phyloP scores from a whole-genome alignment of 2,329 filamentous ascomycete genomes.

The Huntiella abstrusa region DNA sequence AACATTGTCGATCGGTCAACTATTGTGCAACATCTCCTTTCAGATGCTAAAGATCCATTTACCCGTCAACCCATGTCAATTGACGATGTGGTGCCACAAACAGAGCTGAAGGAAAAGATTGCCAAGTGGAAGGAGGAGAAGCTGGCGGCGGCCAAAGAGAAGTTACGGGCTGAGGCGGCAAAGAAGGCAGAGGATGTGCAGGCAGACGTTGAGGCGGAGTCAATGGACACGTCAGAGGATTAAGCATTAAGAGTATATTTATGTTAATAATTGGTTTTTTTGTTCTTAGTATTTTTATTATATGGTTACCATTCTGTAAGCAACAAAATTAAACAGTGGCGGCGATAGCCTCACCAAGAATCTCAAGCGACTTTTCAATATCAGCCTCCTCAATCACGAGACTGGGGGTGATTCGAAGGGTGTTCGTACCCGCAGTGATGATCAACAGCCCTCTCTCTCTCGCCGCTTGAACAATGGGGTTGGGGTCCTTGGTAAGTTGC shows the following conservation, averaged over 20 bases:
- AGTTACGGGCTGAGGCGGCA: conserved; percentile 19
- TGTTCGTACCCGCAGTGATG: conserved; percentile 87
- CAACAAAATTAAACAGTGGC: conserved; percentile 19
- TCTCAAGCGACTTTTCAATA: conserved; percentile 58
- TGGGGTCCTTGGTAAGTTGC: conserved; percentile 58
- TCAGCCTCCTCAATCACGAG: conserved; percentile 63
- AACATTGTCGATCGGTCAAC: conserved; percentile 43
- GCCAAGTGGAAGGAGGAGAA: conserved; percentile 33
- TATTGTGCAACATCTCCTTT: conserved; percentile 41
- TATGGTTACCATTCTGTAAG: no score
- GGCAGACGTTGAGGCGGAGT: conserved; percentile 17
- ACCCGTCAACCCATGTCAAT: conserved; percentile 42
- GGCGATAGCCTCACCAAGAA: conserved; percentile 49
- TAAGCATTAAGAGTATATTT: not conserved
- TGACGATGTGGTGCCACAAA: conserved; percentile 35
- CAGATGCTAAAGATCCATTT: conserved; percentile 42
- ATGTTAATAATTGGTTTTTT: no score
- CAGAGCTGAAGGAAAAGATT: conserved; percentile 30
- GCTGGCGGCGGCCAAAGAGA: conserved; percentile 25
- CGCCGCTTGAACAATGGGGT: conserved; percentile 62
- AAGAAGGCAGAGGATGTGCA: conserved; percentile 23
- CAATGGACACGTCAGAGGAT: conserved; percentile 13
- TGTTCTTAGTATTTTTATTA: not conserved
- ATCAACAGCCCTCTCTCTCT: conserved; percentile 73
- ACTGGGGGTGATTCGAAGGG: conserved; percentile 77